phyloP scores from a whole-genome alignment of 805 yeast species.

The Limtongia smithiae region DNA sequence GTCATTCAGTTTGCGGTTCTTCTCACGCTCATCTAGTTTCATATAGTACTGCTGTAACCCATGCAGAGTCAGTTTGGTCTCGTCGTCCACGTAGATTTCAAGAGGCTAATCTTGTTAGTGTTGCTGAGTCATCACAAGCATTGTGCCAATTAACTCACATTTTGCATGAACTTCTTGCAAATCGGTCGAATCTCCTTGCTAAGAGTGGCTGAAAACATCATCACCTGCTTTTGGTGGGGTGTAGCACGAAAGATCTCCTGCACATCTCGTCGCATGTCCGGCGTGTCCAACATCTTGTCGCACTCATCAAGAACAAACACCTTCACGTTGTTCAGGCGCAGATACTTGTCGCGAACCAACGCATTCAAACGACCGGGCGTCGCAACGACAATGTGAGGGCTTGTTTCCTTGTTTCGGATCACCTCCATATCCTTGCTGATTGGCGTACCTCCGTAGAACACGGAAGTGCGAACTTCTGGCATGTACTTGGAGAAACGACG shows the following conservation, averaged over 20 bases:
- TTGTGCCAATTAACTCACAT: slow-evolving; percentile 32
- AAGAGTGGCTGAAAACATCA: slow-evolving; percentile 98
- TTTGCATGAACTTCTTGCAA: slow-evolving; percentile 97
- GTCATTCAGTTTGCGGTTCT: slow-evolving; percentile 89
- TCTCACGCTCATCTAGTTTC: slow-evolving; percentile 84
- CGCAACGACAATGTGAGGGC: slow-evolving; percentile 96
- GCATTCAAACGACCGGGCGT: slow-evolving; percentile 98
- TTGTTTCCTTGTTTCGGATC: slow-evolving; percentile 84
- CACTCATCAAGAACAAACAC: slow-evolving; percentile 96
- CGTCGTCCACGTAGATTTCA: slow-evolving; percentile 96
- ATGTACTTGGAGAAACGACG: slow-evolving; percentile 96
- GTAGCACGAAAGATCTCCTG: slow-evolving; percentile 97
- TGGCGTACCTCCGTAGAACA: slow-evolving; percentile 94
- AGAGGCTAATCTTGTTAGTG: slow-evolving; percentile 50
- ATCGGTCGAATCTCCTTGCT: slow-evolving; percentile 92
- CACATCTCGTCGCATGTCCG: slow-evolving; percentile 89
- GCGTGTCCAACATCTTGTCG: slow-evolving; percentile 89
- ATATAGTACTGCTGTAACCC: slow-evolving; percentile 96
- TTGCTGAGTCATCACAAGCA: neutral
- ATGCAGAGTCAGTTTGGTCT: slow-evolving; percentile 93
- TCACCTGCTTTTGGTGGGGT: slow-evolving; percentile 97
- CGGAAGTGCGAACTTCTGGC: slow-evolving; percentile 97
- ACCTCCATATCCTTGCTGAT: slow-evolving; percentile 80
- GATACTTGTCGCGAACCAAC: slow-evolving; percentile 82
- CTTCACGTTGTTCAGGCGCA: slow-evolving; percentile 84